Percentiles rank a stretch among this genome's conserved stretches.
These are phyloP conservation scores for Calocybe cyanea DNA, from an alignment of 768 basidiomycete species.

Conservation along the genomic window DNA sequence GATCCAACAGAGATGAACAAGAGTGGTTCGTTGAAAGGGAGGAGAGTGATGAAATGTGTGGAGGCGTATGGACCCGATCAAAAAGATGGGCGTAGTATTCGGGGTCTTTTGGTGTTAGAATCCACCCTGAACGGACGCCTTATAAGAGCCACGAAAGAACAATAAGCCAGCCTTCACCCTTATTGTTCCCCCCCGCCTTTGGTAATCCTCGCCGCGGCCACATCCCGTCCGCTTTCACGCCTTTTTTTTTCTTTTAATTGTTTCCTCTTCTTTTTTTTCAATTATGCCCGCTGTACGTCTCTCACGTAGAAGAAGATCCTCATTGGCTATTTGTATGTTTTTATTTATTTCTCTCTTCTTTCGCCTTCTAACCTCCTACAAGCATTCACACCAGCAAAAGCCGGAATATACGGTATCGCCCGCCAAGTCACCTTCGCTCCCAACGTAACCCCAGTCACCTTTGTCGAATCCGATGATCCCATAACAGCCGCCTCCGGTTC, in stretches of 20 bases:
- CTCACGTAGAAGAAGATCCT: constrained; percentile 16
- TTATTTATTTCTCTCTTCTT: no score
- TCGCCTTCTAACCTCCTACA: no score
- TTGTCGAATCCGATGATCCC: constrained; percentile 25
- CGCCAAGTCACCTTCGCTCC: constrained; percentile 55
- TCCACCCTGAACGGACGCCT: constrained; percentile 7
- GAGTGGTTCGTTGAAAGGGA: neutral
- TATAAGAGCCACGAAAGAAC: constrained; percentile 14
- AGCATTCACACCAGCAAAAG: constrained; percentile 39
- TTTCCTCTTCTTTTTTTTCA: neutral
- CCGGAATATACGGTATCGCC: constrained; percentile 52
- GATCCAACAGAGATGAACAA: neutral
- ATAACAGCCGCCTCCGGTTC: constrained; percentile 21
- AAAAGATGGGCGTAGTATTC: constrained; percentile 1
- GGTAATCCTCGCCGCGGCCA: constrained; percentile 8
- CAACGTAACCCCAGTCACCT: constrained; percentile 25
- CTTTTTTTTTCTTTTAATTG: constrained; percentile 2
- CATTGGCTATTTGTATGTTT: constrained; percentile 12
- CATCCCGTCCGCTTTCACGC: neutral
- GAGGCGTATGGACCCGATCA: neutral
- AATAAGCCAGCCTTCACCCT: constrained; percentile 14
- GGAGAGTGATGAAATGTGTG: neutral
- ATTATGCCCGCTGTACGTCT: constrained; percentile 18
- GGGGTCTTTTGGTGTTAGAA: constrained; percentile 9
- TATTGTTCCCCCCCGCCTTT: constrained; percentile 19